Percentiles rank a stretch among this genome's conserved stretches.
Evolutionary conservation across 2,329 filamentous ascomycete species (phyloP).

Genomic region (Pseudogymnoascus sp.): DNA sequence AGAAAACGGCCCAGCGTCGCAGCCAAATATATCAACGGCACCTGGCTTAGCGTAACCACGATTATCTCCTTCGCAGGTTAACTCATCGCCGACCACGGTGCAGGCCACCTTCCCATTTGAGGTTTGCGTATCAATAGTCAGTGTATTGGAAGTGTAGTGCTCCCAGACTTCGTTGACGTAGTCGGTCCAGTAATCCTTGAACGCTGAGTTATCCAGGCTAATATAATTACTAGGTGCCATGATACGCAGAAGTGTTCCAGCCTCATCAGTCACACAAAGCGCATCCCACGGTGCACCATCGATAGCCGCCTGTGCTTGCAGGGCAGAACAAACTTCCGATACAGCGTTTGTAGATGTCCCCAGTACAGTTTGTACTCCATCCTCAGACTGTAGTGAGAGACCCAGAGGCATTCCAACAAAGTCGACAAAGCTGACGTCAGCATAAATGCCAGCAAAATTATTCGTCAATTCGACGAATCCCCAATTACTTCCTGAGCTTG

Average conservation of each 20-base stretch:
- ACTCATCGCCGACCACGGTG: constrained; percentile 29
- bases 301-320: constrained; percentile 43
- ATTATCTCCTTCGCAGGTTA: not conserved
- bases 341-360: constrained; percentile 51
- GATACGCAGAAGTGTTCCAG: constrained; percentile 29
- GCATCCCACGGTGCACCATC: constrained; percentile 54
- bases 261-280: constrained; percentile 29
- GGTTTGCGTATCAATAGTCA: constrained; percentile 58
- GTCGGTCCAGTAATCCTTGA: constrained; percentile 35
- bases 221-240: constrained; percentile 32
- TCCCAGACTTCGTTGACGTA: constrained; percentile 39
- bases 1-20: constrained; percentile 54
- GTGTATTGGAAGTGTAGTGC: constrained; percentile 31
- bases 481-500: constrained; percentile 55
- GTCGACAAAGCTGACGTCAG: constrained; percentile 67
- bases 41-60: constrained; percentile 45
- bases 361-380: constrained; percentile 42
- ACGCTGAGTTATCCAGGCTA: constrained; percentile 31
- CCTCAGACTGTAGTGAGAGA: constrained; percentile 37
- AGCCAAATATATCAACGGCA: constrained; percentile 40
- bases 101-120: constrained; percentile 45
- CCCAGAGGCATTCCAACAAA: constrained; percentile 61
- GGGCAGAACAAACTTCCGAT: constrained; percentile 41
- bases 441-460: constrained; percentile 52
- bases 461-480: constrained; percentile 63